These are phyloP conservation scores for Arabis alpina DNA, from an alignment of 345 rosid species.

Conservation along the genomic window DNA sequence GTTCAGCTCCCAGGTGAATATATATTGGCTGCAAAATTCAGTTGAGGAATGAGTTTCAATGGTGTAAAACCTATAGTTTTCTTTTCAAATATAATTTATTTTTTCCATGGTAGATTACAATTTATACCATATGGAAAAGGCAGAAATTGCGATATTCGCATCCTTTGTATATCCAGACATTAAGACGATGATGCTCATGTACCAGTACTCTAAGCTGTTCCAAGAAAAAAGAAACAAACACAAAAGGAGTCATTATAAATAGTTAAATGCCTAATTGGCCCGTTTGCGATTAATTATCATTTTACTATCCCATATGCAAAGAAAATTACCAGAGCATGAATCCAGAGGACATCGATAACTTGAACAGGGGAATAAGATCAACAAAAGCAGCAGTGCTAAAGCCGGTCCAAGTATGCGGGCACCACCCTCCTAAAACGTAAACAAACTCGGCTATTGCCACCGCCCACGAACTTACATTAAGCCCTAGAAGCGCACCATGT, in stretches of 20 bases:
- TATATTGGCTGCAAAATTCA: constrained; percentile 46
- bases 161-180: constrained; percentile 72
- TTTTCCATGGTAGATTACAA: neutral
- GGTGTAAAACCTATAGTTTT: neutral
- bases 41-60: neutral
- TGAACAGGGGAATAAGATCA: constrained; percentile 53
- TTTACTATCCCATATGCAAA: neutral
- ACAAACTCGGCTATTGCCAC: constrained; percentile 51
- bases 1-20: constrained; percentile 55
- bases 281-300: neutral
- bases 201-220: constrained; percentile 82
- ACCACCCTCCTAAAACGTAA: constrained; percentile 68
- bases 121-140: constrained; percentile 85
- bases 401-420: constrained; percentile 61
- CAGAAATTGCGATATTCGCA: constrained; percentile 65
- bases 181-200: constrained; percentile 64
- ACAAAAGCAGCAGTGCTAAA: constrained; percentile 53
- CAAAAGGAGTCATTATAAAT: constrained; percentile 6
- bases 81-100: neutral
- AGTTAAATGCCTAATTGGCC: neutral
- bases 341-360: constrained; percentile 66
- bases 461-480: constrained; percentile 54
- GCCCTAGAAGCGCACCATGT: constrained; percentile 56
- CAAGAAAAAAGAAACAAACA: neutral
- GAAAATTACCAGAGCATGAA: constrained; percentile 58